These are phyloP conservation scores for Skeletonema grethae DNA, from an alignment of 108 stramenopile species.

Conservation along the genomic window DNA sequence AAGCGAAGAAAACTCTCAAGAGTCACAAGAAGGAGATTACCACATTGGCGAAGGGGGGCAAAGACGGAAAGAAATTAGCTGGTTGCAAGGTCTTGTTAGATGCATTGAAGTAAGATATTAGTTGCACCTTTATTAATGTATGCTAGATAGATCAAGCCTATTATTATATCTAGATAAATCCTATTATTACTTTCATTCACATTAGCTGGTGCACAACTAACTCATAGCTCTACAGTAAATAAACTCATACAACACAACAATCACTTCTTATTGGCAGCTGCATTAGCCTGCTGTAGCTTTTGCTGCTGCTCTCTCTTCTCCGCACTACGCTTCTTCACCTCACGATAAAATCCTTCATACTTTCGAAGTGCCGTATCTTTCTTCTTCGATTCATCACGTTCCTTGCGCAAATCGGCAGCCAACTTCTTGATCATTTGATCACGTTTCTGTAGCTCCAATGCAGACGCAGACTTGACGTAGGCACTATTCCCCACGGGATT, in stretches of 20 bases:
- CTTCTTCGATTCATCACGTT: conserved; percentile 83
- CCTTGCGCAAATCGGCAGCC: conserved; percentile 75
- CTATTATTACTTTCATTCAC: neutral
- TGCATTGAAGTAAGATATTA: conserved; percentile 29
- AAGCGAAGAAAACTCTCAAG: conserved; percentile 50
- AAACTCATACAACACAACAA: neutral
- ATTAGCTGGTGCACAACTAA: neutral
- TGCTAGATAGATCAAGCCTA: too few relatives aligned
- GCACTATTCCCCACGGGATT: conserved; percentile 55
- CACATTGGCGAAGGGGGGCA: conserved; percentile 44
- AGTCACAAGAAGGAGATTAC: conserved; percentile 37
- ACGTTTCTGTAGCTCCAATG: conserved; percentile 59
- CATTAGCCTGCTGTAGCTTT: conserved; percentile 32
- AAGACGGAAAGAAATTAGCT: conserved; percentile 53
- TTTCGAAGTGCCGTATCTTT: conserved; percentile 83
- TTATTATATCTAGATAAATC: neutral
- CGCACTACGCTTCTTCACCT: conserved; percentile 86
- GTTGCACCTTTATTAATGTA: neutral
- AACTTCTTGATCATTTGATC: conserved; percentile 83
- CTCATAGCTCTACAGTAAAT: neutral
- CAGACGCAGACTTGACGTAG: conserved; percentile 46
- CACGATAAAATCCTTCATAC: conserved; percentile 87
- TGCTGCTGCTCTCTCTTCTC: conserved; percentile 76
- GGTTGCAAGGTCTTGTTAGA: conserved; percentile 67
- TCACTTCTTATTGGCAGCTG: conserved; percentile 9